Conservation (phyloP, 2,329 filamentous ascomycete genomes). For the Aspergillus piperis region DNA sequence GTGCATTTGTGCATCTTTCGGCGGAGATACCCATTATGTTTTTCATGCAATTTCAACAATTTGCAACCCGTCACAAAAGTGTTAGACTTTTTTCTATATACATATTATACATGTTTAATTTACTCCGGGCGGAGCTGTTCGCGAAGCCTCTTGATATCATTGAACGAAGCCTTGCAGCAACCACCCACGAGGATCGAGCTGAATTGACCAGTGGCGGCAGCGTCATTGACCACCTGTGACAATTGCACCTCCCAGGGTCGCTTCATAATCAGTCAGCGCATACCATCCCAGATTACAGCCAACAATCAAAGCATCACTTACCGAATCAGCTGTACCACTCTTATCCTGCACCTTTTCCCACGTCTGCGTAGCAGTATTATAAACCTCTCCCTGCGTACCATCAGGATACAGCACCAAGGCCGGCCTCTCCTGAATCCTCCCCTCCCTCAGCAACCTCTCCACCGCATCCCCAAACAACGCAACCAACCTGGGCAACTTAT, state of each 20-base stretch:
- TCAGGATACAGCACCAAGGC: slow-evolving; percentile 67
- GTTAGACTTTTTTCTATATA: neutral
- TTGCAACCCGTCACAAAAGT: neutral
- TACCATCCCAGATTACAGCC: neutral
- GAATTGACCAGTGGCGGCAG: slow-evolving; percentile 30
- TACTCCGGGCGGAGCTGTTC: slow-evolving; percentile 18
- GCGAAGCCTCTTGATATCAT: slow-evolving; percentile 35
- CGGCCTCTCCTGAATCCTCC: slow-evolving; percentile 41
- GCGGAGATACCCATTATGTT: slow-evolving; percentile 18
- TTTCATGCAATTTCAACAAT: slow-evolving; percentile 9
- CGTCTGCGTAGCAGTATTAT: slow-evolving; percentile 62
- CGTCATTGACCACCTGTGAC: slow-evolving; percentile 35
- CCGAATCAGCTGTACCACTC: slow-evolving; percentile 21
- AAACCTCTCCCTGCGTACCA: slow-evolving; percentile 67
- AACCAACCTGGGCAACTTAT: slow-evolving; percentile 28
- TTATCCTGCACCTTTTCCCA: slow-evolving; percentile 51
- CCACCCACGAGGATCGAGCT: slow-evolving; percentile 45
- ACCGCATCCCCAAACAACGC: slow-evolving; percentile 33
- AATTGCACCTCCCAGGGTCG: slow-evolving; percentile 41
- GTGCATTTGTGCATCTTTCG: slow-evolving; percentile 23
- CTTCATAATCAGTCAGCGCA: slow-evolving; percentile 22
- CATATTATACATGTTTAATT: neutral
- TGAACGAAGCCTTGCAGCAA: slow-evolving; percentile 49
- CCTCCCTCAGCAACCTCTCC: slow-evolving; percentile 41
- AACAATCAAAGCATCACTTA: slow-evolving; percentile 4